Evolutionary conservation across 225 moss, liverwort and hornwort genomes (phyloP).

Genomic region (Physcomitrellopsis africana): DNA sequence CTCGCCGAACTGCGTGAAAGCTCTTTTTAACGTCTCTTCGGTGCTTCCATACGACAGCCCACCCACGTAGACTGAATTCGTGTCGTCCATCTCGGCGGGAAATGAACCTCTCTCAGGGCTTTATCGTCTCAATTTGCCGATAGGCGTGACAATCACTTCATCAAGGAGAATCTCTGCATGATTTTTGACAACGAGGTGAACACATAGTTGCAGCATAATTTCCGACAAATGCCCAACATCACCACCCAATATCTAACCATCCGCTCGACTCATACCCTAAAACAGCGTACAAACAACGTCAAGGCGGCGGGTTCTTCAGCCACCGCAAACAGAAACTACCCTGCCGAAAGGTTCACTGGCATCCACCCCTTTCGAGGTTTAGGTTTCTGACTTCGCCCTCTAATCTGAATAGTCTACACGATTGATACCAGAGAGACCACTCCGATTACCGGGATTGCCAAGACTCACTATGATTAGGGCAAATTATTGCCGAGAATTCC

Average conservation of each 20-base stretch:
- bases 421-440: neutral
- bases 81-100: constrained; percentile 45
- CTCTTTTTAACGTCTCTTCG: constrained; percentile 46
- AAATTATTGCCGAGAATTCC: constrained; percentile 26
- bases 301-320: constrained; percentile 14
- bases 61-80: constrained; percentile 58
- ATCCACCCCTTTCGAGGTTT: neutral
- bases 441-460: neutral
- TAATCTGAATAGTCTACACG: neutral
- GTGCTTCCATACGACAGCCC: constrained; percentile 52
- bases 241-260: constrained; percentile 13
- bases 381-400: constrained; percentile 14
- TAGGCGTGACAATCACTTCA: neutral
- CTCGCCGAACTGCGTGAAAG: constrained; percentile 51
- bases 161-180: constrained; percentile 38
- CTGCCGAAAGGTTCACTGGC: constrained; percentile 1
- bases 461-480: constrained; percentile 26
- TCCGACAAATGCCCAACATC: constrained; percentile 19
- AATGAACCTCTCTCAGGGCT: constrained; percentile 14
- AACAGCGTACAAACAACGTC: neutral
- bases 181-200: constrained; percentile 26
- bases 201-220: constrained; percentile 3
- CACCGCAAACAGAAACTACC: neutral
- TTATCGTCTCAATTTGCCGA: constrained; percentile 5
- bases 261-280: constrained; percentile 27